Conservation (phyloP, 768 basidiomycete species). For the Leccinum aurantiacum region DNA sequence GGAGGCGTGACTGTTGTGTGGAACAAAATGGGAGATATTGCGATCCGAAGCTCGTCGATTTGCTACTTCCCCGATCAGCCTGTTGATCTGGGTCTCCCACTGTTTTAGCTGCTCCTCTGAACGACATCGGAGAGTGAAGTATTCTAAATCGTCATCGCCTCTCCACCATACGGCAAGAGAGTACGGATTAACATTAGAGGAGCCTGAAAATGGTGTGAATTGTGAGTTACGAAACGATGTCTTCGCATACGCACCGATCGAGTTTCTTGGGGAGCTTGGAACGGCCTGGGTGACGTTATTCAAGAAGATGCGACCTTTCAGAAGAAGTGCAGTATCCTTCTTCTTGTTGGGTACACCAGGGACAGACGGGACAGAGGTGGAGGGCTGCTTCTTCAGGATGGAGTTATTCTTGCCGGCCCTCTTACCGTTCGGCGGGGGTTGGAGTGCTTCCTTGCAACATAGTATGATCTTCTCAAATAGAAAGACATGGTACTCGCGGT, state of each 20-base stretch:
- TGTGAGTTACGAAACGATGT: conserved; percentile 1
- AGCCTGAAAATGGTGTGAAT: conserved; percentile 34
- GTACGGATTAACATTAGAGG: conserved; percentile 56
- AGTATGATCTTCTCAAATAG: conserved; percentile 98
- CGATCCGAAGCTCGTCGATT: conserved; percentile 68
- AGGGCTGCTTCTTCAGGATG: conserved; percentile 79
- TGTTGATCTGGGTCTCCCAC: conserved; percentile 90
- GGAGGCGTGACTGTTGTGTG: conserved; percentile 43
- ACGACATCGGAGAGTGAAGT: conserved; percentile 90
- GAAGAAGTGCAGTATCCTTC: conserved; percentile 76
- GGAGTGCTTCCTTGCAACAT: conserved; percentile 91
- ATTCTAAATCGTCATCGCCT: conserved; percentile 90
- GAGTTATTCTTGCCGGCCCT: conserved; percentile 84
- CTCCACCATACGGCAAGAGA: conserved; percentile 93
- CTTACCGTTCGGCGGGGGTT: conserved; percentile 56
- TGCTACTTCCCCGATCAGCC: conserved; percentile 79
- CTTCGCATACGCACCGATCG: conserved; percentile 52
- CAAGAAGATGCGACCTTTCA: conserved; percentile 96
- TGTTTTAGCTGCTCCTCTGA: conserved; percentile 89
- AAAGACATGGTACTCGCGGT: conserved; percentile 98
- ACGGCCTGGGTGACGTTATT: conserved; percentile 90
- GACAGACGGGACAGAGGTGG: conserved; percentile 48
- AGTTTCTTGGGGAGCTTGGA: conserved; percentile 55
- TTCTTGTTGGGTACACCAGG: conserved; percentile 59
- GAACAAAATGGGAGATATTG: conserved; percentile 50